phyloP scores from a whole-genome alignment of 2,329 filamentous ascomycete species.

The Epichloe gansuensis region DNA sequence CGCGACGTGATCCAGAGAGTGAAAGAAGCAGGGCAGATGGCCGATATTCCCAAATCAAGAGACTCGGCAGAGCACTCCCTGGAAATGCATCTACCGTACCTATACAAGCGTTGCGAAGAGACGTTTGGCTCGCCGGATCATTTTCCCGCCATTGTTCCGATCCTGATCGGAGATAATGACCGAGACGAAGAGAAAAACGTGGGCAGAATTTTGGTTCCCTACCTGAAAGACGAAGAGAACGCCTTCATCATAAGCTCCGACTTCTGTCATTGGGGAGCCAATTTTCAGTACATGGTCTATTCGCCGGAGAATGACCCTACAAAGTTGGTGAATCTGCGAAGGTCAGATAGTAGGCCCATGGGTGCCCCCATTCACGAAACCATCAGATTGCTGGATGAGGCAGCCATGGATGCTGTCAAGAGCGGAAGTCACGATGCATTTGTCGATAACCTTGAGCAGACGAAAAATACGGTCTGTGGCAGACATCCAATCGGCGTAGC shows the following conservation, averaged over 20 bases:
- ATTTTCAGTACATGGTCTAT: conserved; percentile 76
- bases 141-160: conserved; percentile 68
- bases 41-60: conserved; percentile 46
- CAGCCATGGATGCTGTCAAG: conserved; percentile 75
- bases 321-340: conserved; percentile 25
- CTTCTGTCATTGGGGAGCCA: conserved; percentile 88
- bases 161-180: conserved; percentile 68
- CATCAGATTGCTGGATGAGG: conserved; percentile 66
- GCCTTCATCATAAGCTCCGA: conserved; percentile 87
- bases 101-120: conserved; percentile 60
- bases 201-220: conserved; percentile 61
- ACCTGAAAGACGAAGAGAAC: conserved; percentile 61
- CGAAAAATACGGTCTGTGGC: conserved; percentile 86
- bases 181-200: conserved; percentile 51
- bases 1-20: conserved; percentile 38
- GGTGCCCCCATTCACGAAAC: conserved; percentile 62
- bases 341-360: conserved; percentile 20
- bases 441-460: conserved; percentile 52
- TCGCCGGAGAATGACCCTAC: conserved; percentile 28
- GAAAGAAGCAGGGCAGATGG: conserved; percentile 20
- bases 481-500: conserved; percentile 87
- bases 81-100: conserved; percentile 92
- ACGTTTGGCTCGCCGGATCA: conserved; percentile 34
- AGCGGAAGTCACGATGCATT: conserved; percentile 61
- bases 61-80: conserved; percentile 85